Percentiles rank a stretch among this genome's conserved stretches.
phyloP scores from a whole-genome alignment of 2,329 filamentous ascomycete genomes.

The Achaetomium macrosporum region DNA sequence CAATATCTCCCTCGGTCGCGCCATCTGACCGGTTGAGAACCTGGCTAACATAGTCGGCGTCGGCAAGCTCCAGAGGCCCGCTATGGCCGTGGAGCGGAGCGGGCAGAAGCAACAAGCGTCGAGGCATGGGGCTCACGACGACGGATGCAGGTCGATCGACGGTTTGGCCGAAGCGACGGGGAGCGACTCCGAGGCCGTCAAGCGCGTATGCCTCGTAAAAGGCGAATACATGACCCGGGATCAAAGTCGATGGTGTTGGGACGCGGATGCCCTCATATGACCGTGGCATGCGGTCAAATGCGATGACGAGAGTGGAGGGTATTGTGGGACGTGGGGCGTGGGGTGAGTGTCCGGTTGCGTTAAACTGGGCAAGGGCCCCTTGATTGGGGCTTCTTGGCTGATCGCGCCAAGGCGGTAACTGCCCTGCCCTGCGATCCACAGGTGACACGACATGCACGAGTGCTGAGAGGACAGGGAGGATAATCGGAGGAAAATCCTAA shows the following conservation, averaged over 20 bases:
- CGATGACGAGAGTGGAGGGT: background rate
- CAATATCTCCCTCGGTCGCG: conserved; percentile 36
- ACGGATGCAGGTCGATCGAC: background rate
- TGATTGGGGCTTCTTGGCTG: conserved; percentile 11
- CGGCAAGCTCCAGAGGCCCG: conserved; percentile 33
- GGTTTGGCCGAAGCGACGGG: background rate
- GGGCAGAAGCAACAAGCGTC: conserved; percentile 15
- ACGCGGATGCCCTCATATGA: conserved; percentile 3
- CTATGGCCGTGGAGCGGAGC: conserved; percentile 10
- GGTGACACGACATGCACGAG: background rate
- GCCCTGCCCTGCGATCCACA: background rate
- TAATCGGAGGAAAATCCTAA: too few relatives aligned
- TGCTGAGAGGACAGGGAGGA: background rate
- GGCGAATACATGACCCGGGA: conserved; percentile 11
- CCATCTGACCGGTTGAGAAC: conserved; percentile 34
- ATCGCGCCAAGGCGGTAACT: conserved; percentile 18
- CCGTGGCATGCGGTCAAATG: conserved; percentile 1
- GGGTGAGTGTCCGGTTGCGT: background rate
- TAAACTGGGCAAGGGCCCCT: background rate
- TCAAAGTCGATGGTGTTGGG: background rate
- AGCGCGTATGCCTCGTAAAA: background rate
- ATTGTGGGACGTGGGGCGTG: background rate
- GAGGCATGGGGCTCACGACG: conserved; percentile 20
- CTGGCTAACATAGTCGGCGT: conserved; percentile 34
- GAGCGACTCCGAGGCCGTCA: conserved; percentile 5